Percentiles rank a stretch among this genome's conserved stretches.
phyloP scores from a whole-genome alignment of 1,139 yeast species.

The Saccharomycopsis hybrid region DNA sequence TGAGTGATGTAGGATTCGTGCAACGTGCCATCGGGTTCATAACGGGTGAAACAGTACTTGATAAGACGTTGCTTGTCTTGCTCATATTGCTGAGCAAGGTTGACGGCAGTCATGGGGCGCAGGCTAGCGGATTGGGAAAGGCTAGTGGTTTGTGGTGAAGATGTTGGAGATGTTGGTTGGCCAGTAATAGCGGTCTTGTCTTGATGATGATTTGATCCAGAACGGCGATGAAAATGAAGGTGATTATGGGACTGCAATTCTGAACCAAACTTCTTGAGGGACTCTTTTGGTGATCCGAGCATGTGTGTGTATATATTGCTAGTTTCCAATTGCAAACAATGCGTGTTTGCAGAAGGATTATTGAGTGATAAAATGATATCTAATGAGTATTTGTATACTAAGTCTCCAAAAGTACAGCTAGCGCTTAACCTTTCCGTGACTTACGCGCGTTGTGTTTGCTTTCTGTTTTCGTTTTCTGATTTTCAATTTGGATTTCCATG shows the following conservation, averaged over 20 bases:
- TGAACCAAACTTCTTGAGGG: slow-evolving; percentile 8
- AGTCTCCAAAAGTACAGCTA: no score
- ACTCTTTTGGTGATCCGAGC: slow-evolving; percentile 11
- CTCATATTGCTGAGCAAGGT: slow-evolving; percentile 47
- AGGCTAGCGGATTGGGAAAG: neutral
- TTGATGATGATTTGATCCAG: neutral
- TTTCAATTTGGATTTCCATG: no score
- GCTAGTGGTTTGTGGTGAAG: neutral
- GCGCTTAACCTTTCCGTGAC: no score
- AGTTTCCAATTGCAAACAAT: no score
- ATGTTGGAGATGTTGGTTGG: neutral
- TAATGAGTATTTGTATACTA: no score
- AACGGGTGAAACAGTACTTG: slow-evolving; percentile 38
- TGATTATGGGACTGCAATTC: slow-evolving; percentile 7
- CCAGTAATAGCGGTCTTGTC: neutral
- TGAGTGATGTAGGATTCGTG: slow-evolving; percentile 53
- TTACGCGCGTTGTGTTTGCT: no score
- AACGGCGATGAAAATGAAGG: slow-evolving; percentile 4
- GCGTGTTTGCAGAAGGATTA: no score
- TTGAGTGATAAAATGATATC: no score
- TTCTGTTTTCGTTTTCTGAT: no score
- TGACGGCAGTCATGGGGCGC: slow-evolving; percentile 18
- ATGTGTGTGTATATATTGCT: neutral
- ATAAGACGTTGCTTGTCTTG: slow-evolving; percentile 40
- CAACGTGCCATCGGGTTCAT: slow-evolving; percentile 33